phyloP scores from a whole-genome alignment of 2,329 filamentous ascomycete species.

The Venturia asperata region DNA sequence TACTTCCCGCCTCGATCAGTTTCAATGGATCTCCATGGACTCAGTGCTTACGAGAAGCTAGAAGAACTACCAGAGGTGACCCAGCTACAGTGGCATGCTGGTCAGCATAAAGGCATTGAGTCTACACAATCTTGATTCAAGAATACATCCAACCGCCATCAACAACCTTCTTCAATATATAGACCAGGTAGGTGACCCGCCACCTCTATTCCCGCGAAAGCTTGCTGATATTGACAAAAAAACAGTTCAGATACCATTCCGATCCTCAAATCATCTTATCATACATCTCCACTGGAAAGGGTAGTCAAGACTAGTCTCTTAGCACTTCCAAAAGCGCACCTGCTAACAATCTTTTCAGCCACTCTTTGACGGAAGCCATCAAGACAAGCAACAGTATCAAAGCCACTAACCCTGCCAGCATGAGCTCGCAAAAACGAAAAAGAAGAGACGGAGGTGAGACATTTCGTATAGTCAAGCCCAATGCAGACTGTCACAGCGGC shows the following conservation, averaged over 20 bases:
- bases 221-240: background rate
- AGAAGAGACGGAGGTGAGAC: background rate
- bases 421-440: constrained; percentile 2
- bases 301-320: background rate
- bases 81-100: background rate
- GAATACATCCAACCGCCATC: background rate
- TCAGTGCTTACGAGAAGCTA: too few species aligned
- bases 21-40: background rate
- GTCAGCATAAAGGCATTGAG: background rate
- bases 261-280: background rate
- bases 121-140: background rate
- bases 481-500: background rate
- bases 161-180: background rate
- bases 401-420: background rate
- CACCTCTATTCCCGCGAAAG: background rate
- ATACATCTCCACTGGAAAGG: background rate
- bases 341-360: background rate
- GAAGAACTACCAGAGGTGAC: background rate
- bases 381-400: background rate
- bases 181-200: background rate
- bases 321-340: background rate
- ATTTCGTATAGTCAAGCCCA: background rate
- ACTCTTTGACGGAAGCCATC: background rate
- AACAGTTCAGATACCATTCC: background rate
- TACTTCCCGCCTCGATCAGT: background rate